Percentiles rank a stretch among this genome's conserved stretches.
These are phyloP conservation scores for Trichosporon asahii DNA, from an alignment of 1,284 basidiomycete genomes.

Conservation along the genomic window DNA sequence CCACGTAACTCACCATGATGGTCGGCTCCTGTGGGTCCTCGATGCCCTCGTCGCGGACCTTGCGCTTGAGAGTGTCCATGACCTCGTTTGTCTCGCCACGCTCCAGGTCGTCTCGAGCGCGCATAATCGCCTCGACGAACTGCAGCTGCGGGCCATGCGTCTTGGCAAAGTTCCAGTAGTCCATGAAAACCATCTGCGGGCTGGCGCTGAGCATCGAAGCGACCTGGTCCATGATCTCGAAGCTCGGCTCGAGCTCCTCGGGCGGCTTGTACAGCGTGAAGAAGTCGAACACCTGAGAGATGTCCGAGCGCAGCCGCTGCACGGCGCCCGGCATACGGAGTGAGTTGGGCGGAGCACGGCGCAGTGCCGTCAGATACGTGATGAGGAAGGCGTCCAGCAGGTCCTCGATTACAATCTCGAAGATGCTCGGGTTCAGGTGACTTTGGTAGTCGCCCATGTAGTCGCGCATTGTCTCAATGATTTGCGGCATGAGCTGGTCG, in stretches of 20 bases:
- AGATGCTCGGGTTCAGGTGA: constrained; percentile 84
- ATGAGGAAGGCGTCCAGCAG: constrained; percentile 88
- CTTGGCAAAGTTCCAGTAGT: constrained; percentile 95
- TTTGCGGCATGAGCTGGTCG: constrained; percentile 60
- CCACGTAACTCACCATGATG: constrained; percentile 57
- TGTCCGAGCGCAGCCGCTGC: constrained; percentile 76
- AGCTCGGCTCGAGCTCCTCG: constrained; percentile 74
- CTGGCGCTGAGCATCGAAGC: constrained; percentile 82
- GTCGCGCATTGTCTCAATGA: constrained; percentile 93
- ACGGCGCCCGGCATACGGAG: constrained; percentile 80
- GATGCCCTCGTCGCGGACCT: constrained; percentile 81
- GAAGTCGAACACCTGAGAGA: constrained; percentile 71
- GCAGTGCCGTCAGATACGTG: constrained; percentile 82
- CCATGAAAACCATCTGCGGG: constrained; percentile 88
- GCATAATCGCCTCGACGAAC: constrained; percentile 87
- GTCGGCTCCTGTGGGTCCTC: constrained; percentile 62
- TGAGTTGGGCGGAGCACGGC: constrained; percentile 67
- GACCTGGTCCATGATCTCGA: constrained; percentile 84
- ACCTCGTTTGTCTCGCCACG: constrained; percentile 79
- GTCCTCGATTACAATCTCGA: constrained; percentile 90
- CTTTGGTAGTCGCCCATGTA: constrained; percentile 90
- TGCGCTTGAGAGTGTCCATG: constrained; percentile 90
- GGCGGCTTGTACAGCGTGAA: constrained; percentile 75
- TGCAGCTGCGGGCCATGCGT: constrained; percentile 87
- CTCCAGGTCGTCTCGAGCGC: constrained; percentile 85